Conservation (phyloP, 805 yeast genomes). For the Yarrowia hollandica region DNA sequence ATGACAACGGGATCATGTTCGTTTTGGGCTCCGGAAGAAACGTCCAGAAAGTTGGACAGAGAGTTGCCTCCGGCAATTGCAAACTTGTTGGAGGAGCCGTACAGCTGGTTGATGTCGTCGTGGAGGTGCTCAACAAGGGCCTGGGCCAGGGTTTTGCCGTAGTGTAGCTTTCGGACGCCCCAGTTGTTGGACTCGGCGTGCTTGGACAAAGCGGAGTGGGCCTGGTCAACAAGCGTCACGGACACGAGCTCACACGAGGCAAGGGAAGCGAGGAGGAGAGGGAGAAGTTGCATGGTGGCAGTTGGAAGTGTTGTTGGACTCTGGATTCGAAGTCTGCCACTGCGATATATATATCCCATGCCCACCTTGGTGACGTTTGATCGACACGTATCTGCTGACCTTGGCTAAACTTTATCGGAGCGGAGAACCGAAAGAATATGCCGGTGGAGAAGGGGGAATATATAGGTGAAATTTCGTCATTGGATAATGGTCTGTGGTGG, state of each 20-base stretch:
- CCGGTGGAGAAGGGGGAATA: too few relatives aligned
- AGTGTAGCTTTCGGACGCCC: background rate
- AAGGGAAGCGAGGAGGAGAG: background rate
- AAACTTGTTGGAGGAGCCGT: background rate
- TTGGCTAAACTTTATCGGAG: background rate
- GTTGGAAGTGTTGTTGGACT: background rate
- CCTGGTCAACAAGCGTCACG: background rate
- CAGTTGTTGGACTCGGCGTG: background rate
- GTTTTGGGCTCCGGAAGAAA: background rate
- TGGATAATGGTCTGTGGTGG: too few relatives aligned
- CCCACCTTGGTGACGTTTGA: background rate
- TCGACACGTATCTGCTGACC: background rate
- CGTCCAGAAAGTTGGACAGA: constrained; percentile 9
- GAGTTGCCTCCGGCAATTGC: background rate
- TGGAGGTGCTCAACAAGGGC: background rate
- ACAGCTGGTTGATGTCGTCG: background rate
- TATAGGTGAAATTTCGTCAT: too few relatives aligned
- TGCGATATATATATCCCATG: background rate
- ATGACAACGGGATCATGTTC: background rate
- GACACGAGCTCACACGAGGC: background rate
- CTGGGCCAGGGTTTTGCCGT: background rate
- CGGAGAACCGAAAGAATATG: too few relatives aligned
- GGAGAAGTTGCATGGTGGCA: background rate
- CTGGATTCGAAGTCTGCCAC: background rate
- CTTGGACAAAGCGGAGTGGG: background rate